A percentile compares a stretch with the other conserved stretches of the same genome.
Conservation (phyloP, 2,329 filamentous ascomycete species). For the Aspergillus sp. region DNA sequence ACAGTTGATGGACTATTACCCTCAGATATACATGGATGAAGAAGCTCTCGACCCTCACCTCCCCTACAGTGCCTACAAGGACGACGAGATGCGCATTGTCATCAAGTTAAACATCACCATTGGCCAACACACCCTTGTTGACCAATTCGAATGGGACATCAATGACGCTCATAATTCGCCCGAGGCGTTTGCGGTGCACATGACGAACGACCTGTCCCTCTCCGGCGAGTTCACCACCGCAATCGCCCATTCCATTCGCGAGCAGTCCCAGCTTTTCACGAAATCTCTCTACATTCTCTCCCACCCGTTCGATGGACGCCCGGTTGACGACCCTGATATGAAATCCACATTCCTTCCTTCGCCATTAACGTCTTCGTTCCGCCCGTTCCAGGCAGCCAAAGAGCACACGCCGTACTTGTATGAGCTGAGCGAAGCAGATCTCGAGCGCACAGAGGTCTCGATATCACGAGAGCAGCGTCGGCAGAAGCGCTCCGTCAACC, state of each 20-base stretch:
- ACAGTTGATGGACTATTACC: conserved; percentile 87
- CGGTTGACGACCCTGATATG: conserved; percentile 85
- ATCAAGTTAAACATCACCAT: conserved; percentile 98
- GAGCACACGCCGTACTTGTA: conserved; percentile 91
- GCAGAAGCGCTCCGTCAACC: conserved; percentile 90
- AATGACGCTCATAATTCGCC: conserved; percentile 90
- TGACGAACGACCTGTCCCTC: conserved; percentile 82
- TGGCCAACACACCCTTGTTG: conserved; percentile 82
- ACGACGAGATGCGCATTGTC: conserved; percentile 95
- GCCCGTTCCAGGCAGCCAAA: conserved; percentile 84
- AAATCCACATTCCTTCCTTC: conserved; percentile 76
- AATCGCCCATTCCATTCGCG: conserved; percentile 94
- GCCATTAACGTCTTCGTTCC: conserved; percentile 72
- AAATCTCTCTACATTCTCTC: conserved; percentile 86
- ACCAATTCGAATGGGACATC: conserved; percentile 99
- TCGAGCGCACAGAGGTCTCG: conserved; percentile 83
- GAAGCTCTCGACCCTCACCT: conserved; percentile 81
- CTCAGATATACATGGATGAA: conserved; percentile 80
- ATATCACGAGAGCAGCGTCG: conserved; percentile 88
- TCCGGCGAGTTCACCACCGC: conserved; percentile 94
- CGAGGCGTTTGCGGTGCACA: conserved; percentile 83
- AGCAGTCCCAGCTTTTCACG: conserved; percentile 90
- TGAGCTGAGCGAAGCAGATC: conserved; percentile 80
- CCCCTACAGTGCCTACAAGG: conserved; percentile 90
- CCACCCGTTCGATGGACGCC: conserved; percentile 88